These are phyloP conservation scores for Cercophora samala DNA, from an alignment of 495 filamentous ascomycete species.

Conservation along the genomic window DNA sequence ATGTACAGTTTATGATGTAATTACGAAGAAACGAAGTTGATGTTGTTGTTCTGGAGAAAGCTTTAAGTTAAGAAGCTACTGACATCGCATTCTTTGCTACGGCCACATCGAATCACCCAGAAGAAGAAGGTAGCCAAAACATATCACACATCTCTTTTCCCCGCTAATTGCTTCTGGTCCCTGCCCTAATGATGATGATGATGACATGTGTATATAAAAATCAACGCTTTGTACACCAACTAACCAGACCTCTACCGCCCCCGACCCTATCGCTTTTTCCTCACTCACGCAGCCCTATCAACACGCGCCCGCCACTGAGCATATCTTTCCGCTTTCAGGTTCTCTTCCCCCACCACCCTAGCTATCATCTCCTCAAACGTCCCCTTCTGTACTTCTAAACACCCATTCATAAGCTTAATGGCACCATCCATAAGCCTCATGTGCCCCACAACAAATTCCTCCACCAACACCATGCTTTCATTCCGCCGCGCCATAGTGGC, in stretches of 20 bases:
- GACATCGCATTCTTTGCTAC: no score
- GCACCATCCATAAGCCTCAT: no score
- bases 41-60: not conserved
- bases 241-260: not conserved
- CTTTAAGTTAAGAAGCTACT: not conserved
- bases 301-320: no score
- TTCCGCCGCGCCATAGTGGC: not conserved
- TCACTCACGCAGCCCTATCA: no score
- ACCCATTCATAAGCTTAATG: not conserved
- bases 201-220: not conserved
- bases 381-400: not conserved
- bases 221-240: not conserved
- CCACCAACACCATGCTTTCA: no score
- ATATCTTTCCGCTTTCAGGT: no score
- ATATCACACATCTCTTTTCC: no score
- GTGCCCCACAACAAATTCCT: not conserved
- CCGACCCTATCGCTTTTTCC: not conserved
- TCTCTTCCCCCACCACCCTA: not conserved
- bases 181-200: not conserved
- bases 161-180: no score
- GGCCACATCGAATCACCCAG: no score
- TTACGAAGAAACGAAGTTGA: not conserved
- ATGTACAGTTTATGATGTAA: not conserved
- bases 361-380: not conserved
- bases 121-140: no score